Base-by-base conservation (phyloP, 2,329 filamentous ascomycete species). In the Cytospora piceae region DNA sequence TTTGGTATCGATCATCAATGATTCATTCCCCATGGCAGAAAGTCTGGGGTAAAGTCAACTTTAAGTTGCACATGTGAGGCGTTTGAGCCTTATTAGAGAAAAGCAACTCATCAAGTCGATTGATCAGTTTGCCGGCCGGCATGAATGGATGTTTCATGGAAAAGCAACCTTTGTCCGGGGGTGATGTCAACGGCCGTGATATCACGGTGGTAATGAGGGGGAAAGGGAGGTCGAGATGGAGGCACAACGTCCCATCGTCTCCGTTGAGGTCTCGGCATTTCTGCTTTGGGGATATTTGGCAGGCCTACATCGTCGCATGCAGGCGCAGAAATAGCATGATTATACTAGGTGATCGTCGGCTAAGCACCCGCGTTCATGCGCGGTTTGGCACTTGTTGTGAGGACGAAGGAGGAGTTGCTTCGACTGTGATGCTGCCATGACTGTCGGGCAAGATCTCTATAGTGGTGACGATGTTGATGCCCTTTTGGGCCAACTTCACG, bases 191-290 rank as follows among this genome's bases (percentile, higher is more conserved):
- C 11, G 42, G 42, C 42, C 42, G 17, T 46, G 7, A n/a, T 46
- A n/a, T n/a, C n/a, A n/a, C n/a, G n/a, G n/a, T n/a, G 6, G 42
- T 22, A 9, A 11, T 29, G 4, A 14, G n/a, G 22, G 51, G 34
- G 24, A 32, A n/a, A 34, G 31, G n/a, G 32, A 34, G 34, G 27
- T 34, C 27, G 17, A 63, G 42, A 63, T 32, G 59, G 59, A 46
- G 60, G 60, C 60, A 62, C 60, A 24, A 34, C 52, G 60, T 62
- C 27, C 46, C 60, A 62, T 56, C 52, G 60, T 22, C 59, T 55
- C 59, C 37, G 58, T 58, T 61, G 54, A 24, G 39, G 58, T 32
- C 54, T 57, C 54, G 64, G 55, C 51, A 66, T 58, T 58, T 53
- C 60, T 62, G 39, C 52, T 53, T 53, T 14, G 34, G 37, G n/a